Evolutionary conservation across 495 filamentous ascomycete genomes (phyloP).

Genomic region (Penicillium verhagenii): DNA sequence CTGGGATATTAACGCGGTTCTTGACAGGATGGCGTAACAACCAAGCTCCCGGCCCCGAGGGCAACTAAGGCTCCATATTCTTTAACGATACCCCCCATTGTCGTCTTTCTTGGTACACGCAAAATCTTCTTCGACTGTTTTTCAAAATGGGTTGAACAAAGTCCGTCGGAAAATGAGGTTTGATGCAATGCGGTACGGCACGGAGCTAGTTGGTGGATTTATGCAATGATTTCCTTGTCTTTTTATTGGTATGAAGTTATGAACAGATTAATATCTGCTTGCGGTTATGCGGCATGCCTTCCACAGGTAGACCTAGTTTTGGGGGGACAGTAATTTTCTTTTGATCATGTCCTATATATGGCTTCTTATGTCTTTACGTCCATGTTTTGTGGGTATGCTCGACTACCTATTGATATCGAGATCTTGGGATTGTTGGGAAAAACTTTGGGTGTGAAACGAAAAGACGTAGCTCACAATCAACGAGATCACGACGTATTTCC

Average conservation of each 20-base stretch:
- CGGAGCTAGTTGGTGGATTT: not conserved
- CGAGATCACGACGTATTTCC: not conserved
- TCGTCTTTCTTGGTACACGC: constrained; percentile 9
- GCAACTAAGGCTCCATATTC: constrained; percentile 13
- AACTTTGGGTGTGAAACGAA: not conserved
- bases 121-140: constrained; percentile 10
- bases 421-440: not conserved
- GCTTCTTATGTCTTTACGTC: not conserved
- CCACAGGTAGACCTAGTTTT: not conserved
- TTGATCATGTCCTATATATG: constrained; percentile 6
- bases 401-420: not conserved
- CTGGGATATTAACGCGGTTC: not conserved
- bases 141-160: constrained; percentile 17
- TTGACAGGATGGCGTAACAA: constrained; percentile 34
- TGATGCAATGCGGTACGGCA: constrained; percentile 13
- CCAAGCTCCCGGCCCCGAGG: constrained; percentile 24
- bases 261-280: not conserved
- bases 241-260: too few species aligned
- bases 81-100: constrained; percentile 15
- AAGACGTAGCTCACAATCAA: not conserved
- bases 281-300: not conserved
- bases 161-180: constrained; percentile 6
- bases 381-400: not conserved
- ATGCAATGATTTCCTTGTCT: constrained; percentile 4
- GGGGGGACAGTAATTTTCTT: constrained; percentile 9